Evolutionary conservation across 2,329 filamentous ascomycete genomes (phyloP), one percentile per base, ranked within the genome.

Genomic region (Tolypocladium paradoxum): DNA sequence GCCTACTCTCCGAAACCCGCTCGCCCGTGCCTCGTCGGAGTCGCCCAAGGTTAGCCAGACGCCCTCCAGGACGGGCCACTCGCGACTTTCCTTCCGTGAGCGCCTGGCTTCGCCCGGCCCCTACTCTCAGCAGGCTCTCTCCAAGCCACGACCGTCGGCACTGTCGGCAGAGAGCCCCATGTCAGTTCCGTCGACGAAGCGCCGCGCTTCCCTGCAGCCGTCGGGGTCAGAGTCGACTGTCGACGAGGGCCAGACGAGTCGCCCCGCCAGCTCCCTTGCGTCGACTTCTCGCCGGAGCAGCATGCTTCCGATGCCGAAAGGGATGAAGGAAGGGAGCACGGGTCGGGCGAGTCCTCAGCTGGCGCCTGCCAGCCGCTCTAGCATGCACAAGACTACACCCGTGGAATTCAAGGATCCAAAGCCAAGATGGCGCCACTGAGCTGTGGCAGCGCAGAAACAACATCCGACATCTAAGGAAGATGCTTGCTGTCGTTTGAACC

Each of bases 191-290:
- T 52, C 57, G 2, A 67, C 68, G 40, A 75, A 70, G 52, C 74
- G 81, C 22, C 75, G 80, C 33, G 71, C 75, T 6, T 83, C 80
- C 0, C 63, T 82, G 29, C 78, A 82, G 52, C 76, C 78, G 3
- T 68, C 71, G 18, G 61, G 62, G 38, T 64, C 72, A 55, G 62
- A 68, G 55, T 55, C 64, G 53, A 54, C 58, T 11, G 61, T 64
- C 16, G 63, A 61, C 33, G 64, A 67, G 55, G 52, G 62, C 60
- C 60, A 56, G 56, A 27, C 65, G 59, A 60, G 67, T 63, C 74
- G 82, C 33, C 76, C 82, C 12, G 76, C 75, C 45, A 84, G 79
- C 62, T 84, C 82, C 3, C 61, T 84, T 46, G 76, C 79, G 7
- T 67, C 69, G 2, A 61, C 66, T 22, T 72, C 68, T 53, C 70